Base-by-base conservation (phyloP, 1,284 basidiomycete genomes). In the Rhodotorula sp. region DNA sequence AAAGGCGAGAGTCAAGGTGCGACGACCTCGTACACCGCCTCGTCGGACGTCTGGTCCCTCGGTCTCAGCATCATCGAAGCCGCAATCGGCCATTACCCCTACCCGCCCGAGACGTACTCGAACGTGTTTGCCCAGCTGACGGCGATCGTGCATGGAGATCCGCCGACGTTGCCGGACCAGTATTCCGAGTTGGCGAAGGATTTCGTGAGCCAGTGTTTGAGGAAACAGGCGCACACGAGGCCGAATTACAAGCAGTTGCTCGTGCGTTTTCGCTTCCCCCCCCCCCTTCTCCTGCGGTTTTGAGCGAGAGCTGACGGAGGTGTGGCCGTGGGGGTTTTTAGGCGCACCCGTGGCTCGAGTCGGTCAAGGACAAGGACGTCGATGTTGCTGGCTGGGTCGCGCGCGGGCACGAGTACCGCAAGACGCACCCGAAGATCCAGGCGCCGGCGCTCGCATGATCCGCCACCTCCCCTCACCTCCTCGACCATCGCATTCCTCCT, bases 41-140 rank as follows among this genome's bases (percentile, higher is more conserved):
- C 94, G 3, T 96, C 94, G 6, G 95, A 99, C 78, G 91, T 99
- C 9, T 99, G 95, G 95, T 96, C 94, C 16, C 87, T 99, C n/a
- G 95, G 95, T 6, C 84, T 99, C 47, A 90, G 91, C 6, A 89
- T 98, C 80, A 92, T 98, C 77, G 95, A 99, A 81, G 89, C 96
- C 70, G 90, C 91, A 56, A 81, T 92, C 75, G 94, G 96, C 28
- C 85, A 87, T 74, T 99, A 99, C 81, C 96, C 95, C 2, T 99
- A 97, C 79, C 95, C 95, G 37, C 94, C 94, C n/a, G 94, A 98
- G 82, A 95, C 94, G 6, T 99, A 96, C 80, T 87, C 88, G 65
- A 98, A 98, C 79, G 94, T 98, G 3, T 96, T 99, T 80, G 91
- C 94, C 3, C 94, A 99, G 81, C 83, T 99, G 52, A 92, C 90